Evolutionary conservation across 2,329 filamentous ascomycete species (phyloP), one percentile per base, ranked within the genome.

Genomic region (Ophiocordyceps australis): DNA sequence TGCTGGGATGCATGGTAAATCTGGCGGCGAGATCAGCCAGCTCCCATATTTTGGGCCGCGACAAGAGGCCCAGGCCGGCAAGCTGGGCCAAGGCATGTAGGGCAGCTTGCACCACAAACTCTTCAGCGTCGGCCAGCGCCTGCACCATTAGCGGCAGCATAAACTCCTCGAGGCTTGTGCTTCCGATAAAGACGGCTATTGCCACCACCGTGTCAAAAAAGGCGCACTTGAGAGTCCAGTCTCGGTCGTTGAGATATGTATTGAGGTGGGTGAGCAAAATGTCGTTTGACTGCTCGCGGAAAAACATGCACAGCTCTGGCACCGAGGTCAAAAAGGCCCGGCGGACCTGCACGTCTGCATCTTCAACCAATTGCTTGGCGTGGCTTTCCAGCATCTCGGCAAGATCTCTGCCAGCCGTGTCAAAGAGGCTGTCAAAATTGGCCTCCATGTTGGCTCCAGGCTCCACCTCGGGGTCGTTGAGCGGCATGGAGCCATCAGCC

Each of bases 131-230:
- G 1, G 83, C 82, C 38, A 98, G 58, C 7, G 89, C 86, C 47
- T 94, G 89, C 4, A 94, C 67, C 82, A 98, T 94, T 10, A 98
- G 59, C 1, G 91, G 89, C 15, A 98, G 54, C 35, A 95, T 92
- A 39, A 94, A 98, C 37, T 92, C 83, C 48, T 98, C 89, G 17
- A 98, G 55, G 37, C 76, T 91, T 18, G 74, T 79, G 31, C 79
- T 83, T 16, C 89, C 89, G 18, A 95, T 68, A 38, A 93, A 93
- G 2, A 80, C 71, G 4, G 85, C 81, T 35, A 98, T 85, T 4
- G 85, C 86, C 11, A 95, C 81, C 15, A 95, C 82, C 0, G 83
- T 81, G 42, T 93, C 85, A 41, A 98, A 94, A 45, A 95, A 95
- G 3, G 86, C 83, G 40, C 83, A 94, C 47, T 93, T 94, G 17